Evolutionary conservation across 73 alveolate genomes (phyloP).

Genomic region (Blepharisma japonicum): DNA sequence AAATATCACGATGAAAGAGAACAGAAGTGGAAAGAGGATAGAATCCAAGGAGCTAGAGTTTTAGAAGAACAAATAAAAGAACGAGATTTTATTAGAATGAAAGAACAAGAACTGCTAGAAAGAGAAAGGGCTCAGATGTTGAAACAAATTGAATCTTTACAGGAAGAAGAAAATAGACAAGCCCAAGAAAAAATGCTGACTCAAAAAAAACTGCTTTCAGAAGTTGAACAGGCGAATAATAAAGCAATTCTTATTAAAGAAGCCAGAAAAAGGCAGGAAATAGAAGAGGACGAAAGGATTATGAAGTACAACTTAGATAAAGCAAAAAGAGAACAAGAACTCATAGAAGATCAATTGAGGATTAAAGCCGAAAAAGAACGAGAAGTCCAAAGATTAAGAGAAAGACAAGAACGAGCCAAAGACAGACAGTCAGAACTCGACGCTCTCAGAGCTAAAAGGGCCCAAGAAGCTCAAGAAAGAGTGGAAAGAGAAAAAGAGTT

Average conservation of each 20-base stretch:
- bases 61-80: slow-evolving; percentile 80
- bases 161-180: slow-evolving; percentile 58
- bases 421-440: slow-evolving; percentile 81
- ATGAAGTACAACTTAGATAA: slow-evolving; percentile 67
- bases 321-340: slow-evolving; percentile 74
- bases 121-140: slow-evolving; percentile 73
- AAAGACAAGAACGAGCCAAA: slow-evolving; percentile 72
- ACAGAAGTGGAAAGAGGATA: slow-evolving; percentile 59
- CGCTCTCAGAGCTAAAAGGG: slow-evolving; percentile 86
- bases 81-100: slow-evolving; percentile 67
- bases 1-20: slow-evolving; percentile 75
- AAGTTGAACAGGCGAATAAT: slow-evolving; percentile 75
- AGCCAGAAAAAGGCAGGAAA: slow-evolving; percentile 57
- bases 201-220: slow-evolving; percentile 55
- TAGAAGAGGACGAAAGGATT: slow-evolving; percentile 67
- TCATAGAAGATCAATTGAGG: slow-evolving; percentile 42
- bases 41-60: slow-evolving; percentile 68
- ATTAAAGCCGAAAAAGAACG: slow-evolving; percentile 76
- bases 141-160: slow-evolving; percentile 51
- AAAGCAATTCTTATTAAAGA: slow-evolving; percentile 57
- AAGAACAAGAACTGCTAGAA: slow-evolving; percentile 66
- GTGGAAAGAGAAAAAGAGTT: slow-evolving; percentile 77
- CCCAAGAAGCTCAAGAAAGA: slow-evolving; percentile 77
- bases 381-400: slow-evolving; percentile 81
- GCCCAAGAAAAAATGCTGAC: slow-evolving; percentile 51